A percentile compares a stretch with the other conserved stretches of the same genome.
These are phyloP conservation scores for Fusarium verticillioides DNA, from an alignment of 2,329 filamentous ascomycete species.

Conservation along the genomic window DNA sequence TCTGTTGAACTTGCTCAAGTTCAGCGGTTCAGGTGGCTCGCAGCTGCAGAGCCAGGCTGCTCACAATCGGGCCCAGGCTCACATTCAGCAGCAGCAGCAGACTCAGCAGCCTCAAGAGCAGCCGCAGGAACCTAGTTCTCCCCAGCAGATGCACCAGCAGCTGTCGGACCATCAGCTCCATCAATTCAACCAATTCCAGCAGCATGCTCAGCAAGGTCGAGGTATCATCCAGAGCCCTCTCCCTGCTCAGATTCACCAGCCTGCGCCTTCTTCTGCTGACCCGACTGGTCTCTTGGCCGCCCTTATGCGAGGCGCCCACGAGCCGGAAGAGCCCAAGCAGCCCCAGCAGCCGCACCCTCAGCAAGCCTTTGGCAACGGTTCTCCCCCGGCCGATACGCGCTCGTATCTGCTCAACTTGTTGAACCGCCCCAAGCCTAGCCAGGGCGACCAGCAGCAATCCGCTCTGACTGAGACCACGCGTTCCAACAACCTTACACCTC, in stretches of 20 bases:
- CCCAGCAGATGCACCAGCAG: conserved; percentile 39
- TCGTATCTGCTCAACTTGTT: conserved; percentile 88
- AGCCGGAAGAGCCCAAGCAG: conserved; percentile 56
- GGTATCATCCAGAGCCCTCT: conserved; percentile 41
- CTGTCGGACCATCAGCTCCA: conserved; percentile 45
- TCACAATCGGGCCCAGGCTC: conserved; percentile 34
- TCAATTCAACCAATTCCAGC: conserved; percentile 44
- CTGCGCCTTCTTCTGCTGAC: conserved; percentile 66
- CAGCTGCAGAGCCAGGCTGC: conserved; percentile 51
- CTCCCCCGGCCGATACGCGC: conserved; percentile 76
- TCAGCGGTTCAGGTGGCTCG: conserved; percentile 55
- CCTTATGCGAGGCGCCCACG: conserved; percentile 68
- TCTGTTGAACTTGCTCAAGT: conserved; percentile 71
- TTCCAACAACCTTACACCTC: conserved; percentile 58
- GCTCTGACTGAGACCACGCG: conserved; percentile 56
- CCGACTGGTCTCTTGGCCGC: conserved; percentile 68
- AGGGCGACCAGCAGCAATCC: conserved; percentile 60
- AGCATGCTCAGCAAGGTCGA: conserved; percentile 40
- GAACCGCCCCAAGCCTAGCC: conserved; percentile 78
- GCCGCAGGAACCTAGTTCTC: conserved; percentile 29
- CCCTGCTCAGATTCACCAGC: conserved; percentile 63
- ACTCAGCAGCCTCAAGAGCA: conserved; percentile 29
- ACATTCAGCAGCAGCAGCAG: conserved; percentile 31
- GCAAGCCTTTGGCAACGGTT: conserved; percentile 58
- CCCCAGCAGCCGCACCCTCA: conserved; percentile 38